Percentiles rank a stretch among this genome's conserved stretches.
These are phyloP conservation scores for Suaeda aralocaspica DNA, from an alignment of 148 eudicot genomes.

Conservation along the genomic window DNA sequence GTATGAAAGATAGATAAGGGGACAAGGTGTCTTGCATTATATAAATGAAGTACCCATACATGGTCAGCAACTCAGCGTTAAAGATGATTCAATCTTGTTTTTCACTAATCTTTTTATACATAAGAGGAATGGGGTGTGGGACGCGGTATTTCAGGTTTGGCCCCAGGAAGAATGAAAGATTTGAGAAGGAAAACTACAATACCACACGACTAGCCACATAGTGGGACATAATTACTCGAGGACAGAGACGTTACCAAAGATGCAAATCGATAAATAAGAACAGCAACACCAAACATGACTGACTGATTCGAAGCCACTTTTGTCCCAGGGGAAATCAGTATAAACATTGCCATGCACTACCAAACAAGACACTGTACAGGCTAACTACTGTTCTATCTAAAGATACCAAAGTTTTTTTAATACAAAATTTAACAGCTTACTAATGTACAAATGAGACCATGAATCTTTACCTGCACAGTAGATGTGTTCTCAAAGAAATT, in stretches of 20 bases:
- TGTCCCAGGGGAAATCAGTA: too few relatives aligned
- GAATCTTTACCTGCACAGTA: slow-evolving; percentile 75
- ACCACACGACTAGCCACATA: neutral
- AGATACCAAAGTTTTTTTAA: neutral
- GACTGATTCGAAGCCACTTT: neutral
- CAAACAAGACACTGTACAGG: too few relatives aligned
- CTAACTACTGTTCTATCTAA: neutral
- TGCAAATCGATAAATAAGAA: neutral
- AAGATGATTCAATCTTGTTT: too few relatives aligned
- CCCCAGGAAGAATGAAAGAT: neutral
- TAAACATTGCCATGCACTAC: neutral
- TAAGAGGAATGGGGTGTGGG: too few relatives aligned
- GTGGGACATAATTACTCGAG: neutral
- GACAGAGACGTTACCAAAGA: neutral
- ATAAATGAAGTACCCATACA: too few relatives aligned
- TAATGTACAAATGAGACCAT: neutral
- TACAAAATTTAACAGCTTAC: neutral
- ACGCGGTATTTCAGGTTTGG: neutral
- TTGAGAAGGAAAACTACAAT: neutral
- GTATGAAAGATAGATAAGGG: too few relatives aligned
- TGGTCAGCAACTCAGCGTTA: too few relatives aligned
- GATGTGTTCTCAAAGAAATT: slow-evolving; percentile 94
- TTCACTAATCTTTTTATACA: too few relatives aligned
- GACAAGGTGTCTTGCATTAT: too few relatives aligned
- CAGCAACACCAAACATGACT: neutral